A percentile compares a stretch with the other conserved stretches of the same genome.
These are phyloP conservation scores for Huntiella savannae DNA, from an alignment of 2,329 filamentous ascomycete genomes.

Conservation along the genomic window DNA sequence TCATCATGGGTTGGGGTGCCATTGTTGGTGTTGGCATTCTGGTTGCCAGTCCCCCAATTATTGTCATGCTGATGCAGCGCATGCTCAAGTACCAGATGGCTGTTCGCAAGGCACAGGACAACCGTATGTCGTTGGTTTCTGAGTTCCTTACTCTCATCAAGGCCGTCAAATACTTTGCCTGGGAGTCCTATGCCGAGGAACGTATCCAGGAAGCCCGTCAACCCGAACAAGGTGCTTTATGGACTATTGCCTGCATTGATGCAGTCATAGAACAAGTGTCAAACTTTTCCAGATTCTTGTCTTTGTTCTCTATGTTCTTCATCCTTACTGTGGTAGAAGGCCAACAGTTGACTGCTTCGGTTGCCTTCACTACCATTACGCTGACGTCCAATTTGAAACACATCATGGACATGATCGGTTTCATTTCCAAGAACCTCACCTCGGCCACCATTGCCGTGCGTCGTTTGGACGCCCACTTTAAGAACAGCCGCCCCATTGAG, in stretches of 20 bases:
- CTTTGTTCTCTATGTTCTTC: slow-evolving; percentile 34
- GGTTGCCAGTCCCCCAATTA: slow-evolving; percentile 28
- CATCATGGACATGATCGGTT: slow-evolving; percentile 21
- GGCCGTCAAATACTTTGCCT: slow-evolving; percentile 41
- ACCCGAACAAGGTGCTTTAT: slow-evolving; percentile 34
- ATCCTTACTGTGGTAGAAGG: slow-evolving; percentile 29
- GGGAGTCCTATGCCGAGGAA: slow-evolving; percentile 34
- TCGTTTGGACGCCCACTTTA: slow-evolving; percentile 35
- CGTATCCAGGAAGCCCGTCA: slow-evolving; percentile 30
- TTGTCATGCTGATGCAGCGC: slow-evolving; percentile 27
- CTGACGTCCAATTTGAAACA: slow-evolving; percentile 33
- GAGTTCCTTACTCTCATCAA: slow-evolving; percentile 39
- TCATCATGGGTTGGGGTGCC: slow-evolving; percentile 35
- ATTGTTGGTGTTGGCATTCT: slow-evolving; percentile 32
- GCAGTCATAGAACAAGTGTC: slow-evolving; percentile 28
- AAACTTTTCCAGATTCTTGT: slow-evolving; percentile 31
- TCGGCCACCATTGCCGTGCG: slow-evolving; percentile 28
- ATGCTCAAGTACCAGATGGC: slow-evolving; percentile 32
- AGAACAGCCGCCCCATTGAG: slow-evolving; percentile 28
- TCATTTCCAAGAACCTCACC: slow-evolving; percentile 20
- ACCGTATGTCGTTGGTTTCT: slow-evolving; percentile 35
- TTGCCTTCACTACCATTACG: slow-evolving; percentile 36
- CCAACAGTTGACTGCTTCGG: slow-evolving; percentile 31
- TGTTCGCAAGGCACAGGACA: slow-evolving; percentile 36
- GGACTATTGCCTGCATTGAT: slow-evolving; percentile 31